These are phyloP conservation scores for Larix kaempferi DNA, from an alignment of 75 land plant species.

Conservation along the genomic window DNA sequence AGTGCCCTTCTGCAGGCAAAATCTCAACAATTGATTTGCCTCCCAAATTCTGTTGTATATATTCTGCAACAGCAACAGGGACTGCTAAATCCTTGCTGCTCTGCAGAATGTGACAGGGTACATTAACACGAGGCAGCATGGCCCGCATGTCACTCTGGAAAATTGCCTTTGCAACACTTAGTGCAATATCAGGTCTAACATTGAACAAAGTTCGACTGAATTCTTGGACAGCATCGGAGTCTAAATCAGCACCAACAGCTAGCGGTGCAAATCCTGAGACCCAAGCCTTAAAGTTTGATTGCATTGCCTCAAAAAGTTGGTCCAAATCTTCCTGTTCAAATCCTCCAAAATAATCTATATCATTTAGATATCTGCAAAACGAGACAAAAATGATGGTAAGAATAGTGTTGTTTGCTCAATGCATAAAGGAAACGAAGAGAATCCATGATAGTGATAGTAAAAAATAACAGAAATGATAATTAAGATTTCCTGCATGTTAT, in stretches of 20 bases:
- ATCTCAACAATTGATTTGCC: conserved; percentile 80
- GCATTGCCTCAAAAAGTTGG: conserved; percentile 83
- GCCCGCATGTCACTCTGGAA: conserved; percentile 72
- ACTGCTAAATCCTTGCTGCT: conserved; percentile 88
- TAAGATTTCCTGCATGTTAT: too few species aligned
- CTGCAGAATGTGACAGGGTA: conserved; percentile 89
- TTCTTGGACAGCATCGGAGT: conserved; percentile 80
- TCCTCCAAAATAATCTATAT: conserved; percentile 67
- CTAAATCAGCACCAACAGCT: conserved; percentile 83
- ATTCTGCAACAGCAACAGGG: conserved; percentile 77
- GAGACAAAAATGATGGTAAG: background rate
- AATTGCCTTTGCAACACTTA: conserved; percentile 62
- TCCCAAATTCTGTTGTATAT: conserved; percentile 63
- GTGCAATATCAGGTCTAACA: conserved; percentile 87
- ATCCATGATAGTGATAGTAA: too few species aligned
- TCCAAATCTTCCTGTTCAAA: conserved; percentile 77
- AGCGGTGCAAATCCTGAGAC: conserved; percentile 88
- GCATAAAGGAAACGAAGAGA: too few species aligned
- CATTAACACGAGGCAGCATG: conserved; percentile 53
- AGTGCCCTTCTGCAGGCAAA: conserved; percentile 78
- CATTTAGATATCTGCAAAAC: conserved; percentile 60
- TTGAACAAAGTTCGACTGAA: conserved; percentile 91
- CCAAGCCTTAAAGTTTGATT: conserved; percentile 92
- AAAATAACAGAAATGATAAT: too few species aligned
- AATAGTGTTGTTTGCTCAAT: too few species aligned